Conservation (phyloP, 1,284 basidiomycete genomes). For the Coriolopsis trogii region DNA sequence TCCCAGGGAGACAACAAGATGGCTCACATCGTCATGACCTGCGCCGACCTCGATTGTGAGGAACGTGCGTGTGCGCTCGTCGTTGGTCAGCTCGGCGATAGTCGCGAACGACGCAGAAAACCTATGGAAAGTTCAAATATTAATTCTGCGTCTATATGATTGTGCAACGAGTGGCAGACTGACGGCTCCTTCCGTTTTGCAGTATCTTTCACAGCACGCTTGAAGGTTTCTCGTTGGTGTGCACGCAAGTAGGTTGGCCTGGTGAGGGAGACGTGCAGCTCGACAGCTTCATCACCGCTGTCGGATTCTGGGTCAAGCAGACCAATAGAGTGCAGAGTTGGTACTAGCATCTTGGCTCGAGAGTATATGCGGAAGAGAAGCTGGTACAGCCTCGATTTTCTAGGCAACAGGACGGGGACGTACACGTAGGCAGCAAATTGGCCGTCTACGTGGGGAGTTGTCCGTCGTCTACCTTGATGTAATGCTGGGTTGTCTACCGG, state of each 20-base stretch:
- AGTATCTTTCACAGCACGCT: conserved; percentile 52
- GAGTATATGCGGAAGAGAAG: conserved; percentile 53
- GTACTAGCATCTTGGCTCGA: conserved; percentile 45
- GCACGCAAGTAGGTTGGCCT: conserved; percentile 76
- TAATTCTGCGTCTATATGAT: not conserved
- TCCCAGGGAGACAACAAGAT: not conserved
- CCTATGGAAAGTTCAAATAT: conserved; percentile 42
- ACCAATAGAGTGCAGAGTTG: conserved; percentile 51
- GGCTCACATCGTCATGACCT: conserved; percentile 68
- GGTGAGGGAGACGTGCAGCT: conserved; percentile 77
- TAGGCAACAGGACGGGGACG: conserved; percentile 55
- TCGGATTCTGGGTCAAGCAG: conserved; percentile 9
- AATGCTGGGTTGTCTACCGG: conserved; percentile 67
- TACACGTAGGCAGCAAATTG: conserved; percentile 81
- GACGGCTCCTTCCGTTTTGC: conserved; percentile 33
- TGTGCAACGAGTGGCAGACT: not conserved
- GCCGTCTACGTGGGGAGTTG: conserved; percentile 75
- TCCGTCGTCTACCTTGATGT: conserved; percentile 81
- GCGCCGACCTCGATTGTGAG: conserved; percentile 76
- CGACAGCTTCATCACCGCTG: conserved; percentile 17
- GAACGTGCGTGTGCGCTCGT: conserved; percentile 78
- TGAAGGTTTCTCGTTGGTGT: conserved; percentile 74
- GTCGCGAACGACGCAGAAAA: conserved; percentile 73
- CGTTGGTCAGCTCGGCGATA: conserved; percentile 73
- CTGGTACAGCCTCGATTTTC: conserved; percentile 43